These are phyloP conservation scores for Acanthamoeba quina DNA, from an alignment of 208 protist species.

Conservation along the genomic window DNA sequence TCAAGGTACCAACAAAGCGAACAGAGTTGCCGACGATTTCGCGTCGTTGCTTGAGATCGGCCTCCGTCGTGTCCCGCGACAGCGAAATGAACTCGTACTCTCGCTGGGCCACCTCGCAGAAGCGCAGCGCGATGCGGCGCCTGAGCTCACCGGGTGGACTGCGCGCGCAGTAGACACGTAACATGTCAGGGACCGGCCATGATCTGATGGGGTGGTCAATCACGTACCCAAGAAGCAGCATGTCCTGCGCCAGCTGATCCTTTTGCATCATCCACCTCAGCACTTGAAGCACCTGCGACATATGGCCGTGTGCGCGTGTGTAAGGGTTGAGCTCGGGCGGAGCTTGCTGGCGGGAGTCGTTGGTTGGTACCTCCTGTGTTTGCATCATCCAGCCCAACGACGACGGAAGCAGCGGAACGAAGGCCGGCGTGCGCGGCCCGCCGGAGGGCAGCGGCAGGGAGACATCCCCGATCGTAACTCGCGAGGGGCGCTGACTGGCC, in stretches of 20 bases:
- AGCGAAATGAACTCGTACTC: conserved; percentile 93
- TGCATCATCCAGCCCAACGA: conserved; percentile 48
- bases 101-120: conserved; percentile 83
- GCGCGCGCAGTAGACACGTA: background rate
- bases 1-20: conserved; percentile 77
- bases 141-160: conserved; percentile 76
- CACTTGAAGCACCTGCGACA: conserved; percentile 5
- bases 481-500: background rate
- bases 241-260: conserved; percentile 94
- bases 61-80: conserved; percentile 96
- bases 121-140: conserved; percentile 90
- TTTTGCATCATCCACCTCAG: conserved; percentile 95
- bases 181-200: too few relatives aligned
- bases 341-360: background rate
- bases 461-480: conserved; percentile 51
- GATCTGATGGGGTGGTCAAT: background rate
- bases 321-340: background rate
- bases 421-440: conserved; percentile 1
- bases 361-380: conserved; percentile 17
- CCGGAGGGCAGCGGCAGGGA: background rate
- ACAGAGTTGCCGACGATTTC: conserved; percentile 90
- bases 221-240: conserved; percentile 93
- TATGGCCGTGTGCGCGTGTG: background rate
- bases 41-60: conserved; percentile 95
- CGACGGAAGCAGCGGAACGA: conserved; percentile 1